Evolutionary conservation across 2,329 filamentous ascomycete genomes (phyloP).

Genomic region (Neofusicoccum sp.): DNA sequence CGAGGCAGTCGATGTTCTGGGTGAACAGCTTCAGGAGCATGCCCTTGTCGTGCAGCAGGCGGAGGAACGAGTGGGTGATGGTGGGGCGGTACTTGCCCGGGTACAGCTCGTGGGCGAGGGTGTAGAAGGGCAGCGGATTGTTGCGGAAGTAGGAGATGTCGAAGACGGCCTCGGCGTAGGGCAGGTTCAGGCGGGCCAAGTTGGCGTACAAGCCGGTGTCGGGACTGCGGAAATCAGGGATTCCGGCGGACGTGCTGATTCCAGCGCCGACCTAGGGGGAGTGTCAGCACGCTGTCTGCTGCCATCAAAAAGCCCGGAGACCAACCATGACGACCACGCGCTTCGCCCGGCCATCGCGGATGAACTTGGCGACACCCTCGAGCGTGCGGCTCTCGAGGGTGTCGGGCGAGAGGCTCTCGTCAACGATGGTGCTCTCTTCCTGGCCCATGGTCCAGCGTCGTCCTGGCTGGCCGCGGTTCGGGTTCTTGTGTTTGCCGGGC

Average conservation of each 20-base stretch:
- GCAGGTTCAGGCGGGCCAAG: conserved; percentile 78
- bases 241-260: conserved; percentile 70
- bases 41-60: conserved; percentile 74
- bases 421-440: conserved; percentile 70
- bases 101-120: conserved; percentile 86
- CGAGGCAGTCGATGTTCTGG: conserved; percentile 96
- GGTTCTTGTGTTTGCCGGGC: conserved; percentile 28
- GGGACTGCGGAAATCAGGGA: conserved; percentile 93
- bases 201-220: conserved; percentile 94
- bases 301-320: neutral
- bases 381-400: conserved; percentile 69
- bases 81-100: conserved; percentile 88
- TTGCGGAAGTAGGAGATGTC: conserved; percentile 84
- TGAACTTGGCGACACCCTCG: conserved; percentile 74
- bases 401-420: conserved; percentile 61
- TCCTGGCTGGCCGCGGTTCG: conserved; percentile 25
- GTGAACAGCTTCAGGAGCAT: conserved; percentile 85
- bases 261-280: conserved; percentile 70
- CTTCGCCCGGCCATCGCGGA: conserved; percentile 65
- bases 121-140: conserved; percentile 87
- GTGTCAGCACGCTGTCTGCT: neutral
- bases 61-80: conserved; percentile 84
- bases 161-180: conserved; percentile 89
- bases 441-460: conserved; percentile 71
- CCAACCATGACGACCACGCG: conserved; percentile 76